Conservation (phyloP, 176 grass and related monocot genomes). For the Panicum miliaceum region DNA sequence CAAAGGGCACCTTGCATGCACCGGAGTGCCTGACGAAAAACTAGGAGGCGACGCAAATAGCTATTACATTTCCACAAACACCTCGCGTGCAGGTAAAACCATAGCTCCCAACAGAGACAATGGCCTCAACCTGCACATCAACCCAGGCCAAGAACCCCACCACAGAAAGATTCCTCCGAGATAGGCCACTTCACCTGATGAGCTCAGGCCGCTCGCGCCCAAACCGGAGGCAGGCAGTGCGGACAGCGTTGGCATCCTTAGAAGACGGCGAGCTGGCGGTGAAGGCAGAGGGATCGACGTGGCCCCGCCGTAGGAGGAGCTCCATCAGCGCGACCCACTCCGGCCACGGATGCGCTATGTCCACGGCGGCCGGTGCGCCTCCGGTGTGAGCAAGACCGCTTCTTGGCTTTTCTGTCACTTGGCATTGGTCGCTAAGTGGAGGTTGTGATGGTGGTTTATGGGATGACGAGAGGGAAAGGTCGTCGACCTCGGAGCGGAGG, state of each 20-base stretch:
- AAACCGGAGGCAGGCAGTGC: constrained; percentile 76
- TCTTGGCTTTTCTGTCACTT: constrained; percentile 13
- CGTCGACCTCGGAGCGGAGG: constrained; percentile 60
- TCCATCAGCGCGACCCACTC: constrained; percentile 80
- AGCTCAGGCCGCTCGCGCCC: constrained; percentile 62
- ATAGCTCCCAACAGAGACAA: neutral
- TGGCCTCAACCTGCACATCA: neutral
- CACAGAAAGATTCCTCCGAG: neutral
- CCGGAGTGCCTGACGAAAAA: neutral
- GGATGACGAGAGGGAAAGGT: constrained; percentile 21
- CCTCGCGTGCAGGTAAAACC: constrained; percentile 25
- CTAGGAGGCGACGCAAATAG: neutral
- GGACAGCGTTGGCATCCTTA: constrained; percentile 68
- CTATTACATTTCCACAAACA: constrained; percentile 60
- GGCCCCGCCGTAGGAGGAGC: constrained; percentile 58
- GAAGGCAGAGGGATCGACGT: constrained; percentile 55
- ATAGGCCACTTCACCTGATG: constrained; percentile 56
- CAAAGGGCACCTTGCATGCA: neutral
- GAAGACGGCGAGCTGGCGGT: constrained; percentile 36
- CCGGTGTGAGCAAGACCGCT: neutral
- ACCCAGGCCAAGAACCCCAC: neutral
- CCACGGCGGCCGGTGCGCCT: constrained; percentile 40
- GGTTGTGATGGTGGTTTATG: neutral
- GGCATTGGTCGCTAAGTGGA: constrained; percentile 14
- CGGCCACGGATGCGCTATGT: constrained; percentile 72